Conservation (phyloP, 1,284 basidiomycete genomes). For the Thecaphora thlaspeos region DNA sequence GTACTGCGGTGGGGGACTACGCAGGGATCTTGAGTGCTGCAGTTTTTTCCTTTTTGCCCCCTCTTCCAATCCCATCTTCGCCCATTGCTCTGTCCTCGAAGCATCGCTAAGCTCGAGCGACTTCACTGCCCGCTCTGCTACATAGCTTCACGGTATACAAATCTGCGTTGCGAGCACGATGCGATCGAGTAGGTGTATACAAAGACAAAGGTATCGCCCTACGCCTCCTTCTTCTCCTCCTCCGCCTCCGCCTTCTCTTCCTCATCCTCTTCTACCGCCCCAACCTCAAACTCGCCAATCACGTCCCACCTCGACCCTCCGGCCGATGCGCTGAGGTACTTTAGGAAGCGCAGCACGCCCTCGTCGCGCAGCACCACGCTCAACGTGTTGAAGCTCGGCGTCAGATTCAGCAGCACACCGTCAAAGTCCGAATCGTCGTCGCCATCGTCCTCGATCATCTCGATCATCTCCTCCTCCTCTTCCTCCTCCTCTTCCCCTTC, state of each 20-base stretch:
- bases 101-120: no score
- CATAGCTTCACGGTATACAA: no score
- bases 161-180: no score
- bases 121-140: no score
- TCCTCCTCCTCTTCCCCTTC: conserved; percentile 59
- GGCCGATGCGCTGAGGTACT: conserved; percentile 50
- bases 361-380: conserved; percentile 88
- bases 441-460: conserved; percentile 55
- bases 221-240: background rate
- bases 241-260: conserved; percentile 23
- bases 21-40: no score
- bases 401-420: conserved; percentile 81
- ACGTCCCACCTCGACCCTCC: conserved; percentile 56
- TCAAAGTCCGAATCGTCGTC: conserved; percentile 68
- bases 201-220: no score
- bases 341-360: conserved; percentile 70
- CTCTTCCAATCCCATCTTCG: no score
- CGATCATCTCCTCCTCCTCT: conserved; percentile 56
- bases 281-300: conserved; percentile 50
- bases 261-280: conserved; percentile 48
- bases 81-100: no score
- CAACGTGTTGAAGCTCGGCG: conserved; percentile 86
- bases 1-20: no score
- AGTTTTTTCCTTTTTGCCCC: no score
- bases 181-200: no score